These are phyloP conservation scores for Quercus glauca DNA, from an alignment of 306 rosid genomes.

Conservation along the genomic window DNA sequence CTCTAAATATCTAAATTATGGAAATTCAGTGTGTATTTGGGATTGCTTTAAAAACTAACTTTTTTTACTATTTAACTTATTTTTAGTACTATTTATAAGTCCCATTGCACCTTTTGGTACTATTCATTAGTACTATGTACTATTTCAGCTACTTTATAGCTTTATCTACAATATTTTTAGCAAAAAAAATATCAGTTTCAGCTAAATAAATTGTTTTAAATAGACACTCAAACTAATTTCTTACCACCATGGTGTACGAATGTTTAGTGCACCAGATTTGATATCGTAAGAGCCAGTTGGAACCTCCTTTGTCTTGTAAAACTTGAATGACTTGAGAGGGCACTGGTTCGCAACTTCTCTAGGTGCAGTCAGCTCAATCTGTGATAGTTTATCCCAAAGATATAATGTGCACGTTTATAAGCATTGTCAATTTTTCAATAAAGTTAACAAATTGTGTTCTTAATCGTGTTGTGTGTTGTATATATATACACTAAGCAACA, in stretches of 20 bases:
- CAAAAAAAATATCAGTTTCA: too few species aligned
- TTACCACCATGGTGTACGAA: conserved; percentile 67
- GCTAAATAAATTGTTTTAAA: too few species aligned
- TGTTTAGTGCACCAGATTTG: conserved; percentile 33
- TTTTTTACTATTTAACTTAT: too few species aligned
- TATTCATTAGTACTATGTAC: too few species aligned
- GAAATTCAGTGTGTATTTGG: too few species aligned
- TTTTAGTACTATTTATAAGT: too few species aligned
- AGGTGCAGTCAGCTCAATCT: conserved; percentile 46
- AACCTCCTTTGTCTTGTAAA: conserved; percentile 49
- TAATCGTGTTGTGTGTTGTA: neutral
- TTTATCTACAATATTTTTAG: too few species aligned
- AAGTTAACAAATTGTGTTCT: neutral
- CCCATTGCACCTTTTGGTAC: too few species aligned
- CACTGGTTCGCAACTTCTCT: conserved; percentile 48
- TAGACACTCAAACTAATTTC: neutral
- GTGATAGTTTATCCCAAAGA: neutral
- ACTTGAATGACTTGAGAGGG: conserved; percentile 53
- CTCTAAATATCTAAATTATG: neutral
- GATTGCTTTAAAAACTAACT: too few species aligned
- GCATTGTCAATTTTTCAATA: neutral
- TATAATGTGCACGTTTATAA: neutral
- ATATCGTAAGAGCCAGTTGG: conserved; percentile 41
- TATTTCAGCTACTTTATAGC: too few species aligned
- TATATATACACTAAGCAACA: neutral